Base-by-base conservation (phyloP, 352 stramenopile species). In the Pythium dissimile region DNA sequence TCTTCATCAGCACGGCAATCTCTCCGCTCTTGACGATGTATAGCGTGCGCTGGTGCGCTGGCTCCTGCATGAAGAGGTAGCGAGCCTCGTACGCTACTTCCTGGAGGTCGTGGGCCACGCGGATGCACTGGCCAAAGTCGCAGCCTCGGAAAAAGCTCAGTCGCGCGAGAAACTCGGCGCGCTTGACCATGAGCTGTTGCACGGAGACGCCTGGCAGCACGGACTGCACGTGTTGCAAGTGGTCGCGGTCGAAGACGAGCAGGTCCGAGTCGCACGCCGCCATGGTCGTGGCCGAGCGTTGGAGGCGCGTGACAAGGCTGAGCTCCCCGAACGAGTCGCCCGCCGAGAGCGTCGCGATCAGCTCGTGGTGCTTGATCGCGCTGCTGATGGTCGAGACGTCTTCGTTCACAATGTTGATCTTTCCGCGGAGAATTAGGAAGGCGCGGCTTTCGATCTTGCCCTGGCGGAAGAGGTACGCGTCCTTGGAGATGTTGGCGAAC, bases 401-500 rank as follows among this genome's bases (percentile, higher is more conserved):
- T 61, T 93, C 83, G 21, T 89, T 88, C 39, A 93, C 83, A 23
- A 93, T 89, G 45, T 80, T 73, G 45, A 93, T 85, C 8, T 71
- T 78, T n/a, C 80, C 83, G 16, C 80, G 71, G 15, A 93, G 65
- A 34, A 93, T 89, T 26, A 93, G 32, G 54, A 90, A 93, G 23
- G 83, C 83, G n/a, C 77, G 81, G 35, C 73, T 84, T 48, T 93
- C 80, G 37, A 89, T 77, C 35, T 76, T 80, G 5, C 82, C 82
- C 48, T 93, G 83, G n/a, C 67, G 63, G 42, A 89, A 90, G 11
- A 93, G 44, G 18, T 75, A 71, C 30, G 69, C 69, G 41, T 80
- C 80, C 27, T 80, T 84, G 27, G 44, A 50, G 42, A 89, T 59
- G 35, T 75, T 78, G 11, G 71, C 23, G 47, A 93, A 93, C 26